phyloP scores from a whole-genome alignment of 176 grass and related monocot genomes.

The Bonia amplexicaulis region DNA sequence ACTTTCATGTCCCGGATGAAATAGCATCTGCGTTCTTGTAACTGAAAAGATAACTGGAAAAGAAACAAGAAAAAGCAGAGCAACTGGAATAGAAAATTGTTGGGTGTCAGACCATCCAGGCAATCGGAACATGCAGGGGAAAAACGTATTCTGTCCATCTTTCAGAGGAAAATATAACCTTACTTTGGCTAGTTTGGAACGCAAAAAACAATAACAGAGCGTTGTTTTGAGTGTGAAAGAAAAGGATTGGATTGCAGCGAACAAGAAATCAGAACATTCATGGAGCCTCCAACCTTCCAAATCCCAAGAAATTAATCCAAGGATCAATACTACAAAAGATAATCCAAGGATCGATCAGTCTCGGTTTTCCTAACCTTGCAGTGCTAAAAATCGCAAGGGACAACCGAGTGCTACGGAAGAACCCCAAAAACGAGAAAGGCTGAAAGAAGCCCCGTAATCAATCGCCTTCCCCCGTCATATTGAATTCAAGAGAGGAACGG shows the following conservation, averaged over 20 bases:
- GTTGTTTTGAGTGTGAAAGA: neutral
- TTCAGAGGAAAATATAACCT: neutral
- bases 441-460: neutral
- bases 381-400: neutral
- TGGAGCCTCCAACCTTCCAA: neutral
- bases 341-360: neutral
- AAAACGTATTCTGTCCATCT: neutral
- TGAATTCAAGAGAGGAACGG: neutral
- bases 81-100: neutral
- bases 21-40: neutral
- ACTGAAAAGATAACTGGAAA: neutral
- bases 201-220: neutral
- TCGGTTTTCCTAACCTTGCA: neutral
- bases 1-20: neutral
- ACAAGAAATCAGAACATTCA: neutral
- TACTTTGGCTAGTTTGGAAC: neutral
- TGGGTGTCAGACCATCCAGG: slow-evolving; percentile 7
- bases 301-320: neutral
- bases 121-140: slow-evolving; percentile 20
- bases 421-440: neutral
- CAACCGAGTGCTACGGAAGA: neutral
- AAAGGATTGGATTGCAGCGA: neutral
- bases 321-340: neutral
- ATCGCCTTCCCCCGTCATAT: neutral
- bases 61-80: neutral